A percentile compares a stretch with the other conserved stretches of the same genome.
These are phyloP conservation scores for Chrysanthemum makinoi DNA, from an alignment of 129 eudicot species.

Conservation along the genomic window DNA sequence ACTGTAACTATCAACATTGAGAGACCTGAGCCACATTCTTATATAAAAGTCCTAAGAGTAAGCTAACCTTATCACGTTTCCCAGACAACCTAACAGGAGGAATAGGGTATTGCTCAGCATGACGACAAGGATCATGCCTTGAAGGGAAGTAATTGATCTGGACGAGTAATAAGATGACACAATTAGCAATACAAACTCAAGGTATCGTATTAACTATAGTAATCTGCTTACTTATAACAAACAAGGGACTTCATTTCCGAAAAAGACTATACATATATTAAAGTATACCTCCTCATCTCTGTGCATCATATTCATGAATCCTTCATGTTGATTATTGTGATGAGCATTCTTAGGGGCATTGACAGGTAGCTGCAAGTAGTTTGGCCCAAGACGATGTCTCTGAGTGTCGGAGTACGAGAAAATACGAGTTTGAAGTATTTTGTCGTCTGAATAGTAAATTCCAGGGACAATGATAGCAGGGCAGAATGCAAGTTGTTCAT, in stretches of 20 bases:
- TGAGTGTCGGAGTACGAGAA: constrained; percentile 78
- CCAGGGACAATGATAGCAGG: constrained; percentile 76
- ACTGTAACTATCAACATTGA: constrained; percentile 39
- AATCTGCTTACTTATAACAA: constrained; percentile 8
- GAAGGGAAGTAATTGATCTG: constrained; percentile 79
- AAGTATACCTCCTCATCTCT: constrained; percentile 12
- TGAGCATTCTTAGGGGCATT: constrained; percentile 80
- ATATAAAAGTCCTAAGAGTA: no score
- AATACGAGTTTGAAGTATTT: constrained; percentile 70
- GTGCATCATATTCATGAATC: constrained; percentile 57
- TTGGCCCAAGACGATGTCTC: constrained; percentile 78
- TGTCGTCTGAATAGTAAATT: constrained; percentile 66
- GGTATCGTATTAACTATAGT: neutral
- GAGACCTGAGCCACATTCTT: no score
- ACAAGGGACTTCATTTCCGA: neutral
- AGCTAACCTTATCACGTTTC: constrained; percentile 54
- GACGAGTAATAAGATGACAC: neutral
- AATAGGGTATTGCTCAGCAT: constrained; percentile 68
- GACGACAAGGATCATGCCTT: constrained; percentile 65
- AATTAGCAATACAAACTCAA: neutral
- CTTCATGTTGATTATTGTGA: constrained; percentile 80
- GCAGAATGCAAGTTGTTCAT: constrained; percentile 76
- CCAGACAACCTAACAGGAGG: constrained; percentile 52
- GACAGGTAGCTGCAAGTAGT: constrained; percentile 74
- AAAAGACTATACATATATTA: neutral